These are phyloP conservation scores for Paralagenidium karlingii DNA, from an alignment of 352 stramenopile species.

Conservation along the genomic window DNA sequence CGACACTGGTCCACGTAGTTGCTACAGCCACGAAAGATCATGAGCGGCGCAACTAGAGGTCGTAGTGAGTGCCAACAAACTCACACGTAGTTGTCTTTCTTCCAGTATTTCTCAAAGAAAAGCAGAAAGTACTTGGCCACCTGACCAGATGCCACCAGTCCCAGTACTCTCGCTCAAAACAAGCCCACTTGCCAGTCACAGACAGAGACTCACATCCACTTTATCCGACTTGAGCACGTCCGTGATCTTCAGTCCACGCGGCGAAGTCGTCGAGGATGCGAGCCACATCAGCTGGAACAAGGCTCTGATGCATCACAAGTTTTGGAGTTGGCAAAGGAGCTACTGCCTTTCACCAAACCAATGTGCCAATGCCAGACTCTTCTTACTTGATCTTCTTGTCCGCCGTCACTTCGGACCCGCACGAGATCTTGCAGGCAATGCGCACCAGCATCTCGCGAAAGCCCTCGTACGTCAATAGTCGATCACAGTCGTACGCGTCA, in stretches of 20 bases:
- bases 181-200: neutral
- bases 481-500: conserved; percentile 34
- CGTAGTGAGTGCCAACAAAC: conserved; percentile 1
- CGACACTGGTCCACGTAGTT: conserved; percentile 33
- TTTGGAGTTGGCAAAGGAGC: neutral
- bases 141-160: conserved; percentile 5
- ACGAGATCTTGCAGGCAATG: conserved; percentile 29
- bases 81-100: conserved; percentile 53
- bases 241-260: conserved; percentile 40
- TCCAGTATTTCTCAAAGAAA: conserved; percentile 77
- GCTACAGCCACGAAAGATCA: conserved; percentile 3
- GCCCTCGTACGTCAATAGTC: conserved; percentile 38
- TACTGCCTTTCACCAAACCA: neutral
- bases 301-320: conserved; percentile 15
- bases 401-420: conserved; percentile 13
- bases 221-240: conserved; percentile 63
- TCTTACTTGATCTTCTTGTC: conserved; percentile 53
- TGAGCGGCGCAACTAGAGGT: neutral
- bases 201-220: conserved; percentile 15
- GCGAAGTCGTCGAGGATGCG: conserved; percentile 33
- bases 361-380: no score
- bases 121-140: conserved; percentile 49
- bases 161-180: conserved; percentile 1
- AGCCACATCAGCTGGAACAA: conserved; percentile 81
- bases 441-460: conserved; percentile 62